Evolutionary conservation across 2,329 filamentous ascomycete species (phyloP).

Genomic region (Calonectria pseudoturangicola): DNA sequence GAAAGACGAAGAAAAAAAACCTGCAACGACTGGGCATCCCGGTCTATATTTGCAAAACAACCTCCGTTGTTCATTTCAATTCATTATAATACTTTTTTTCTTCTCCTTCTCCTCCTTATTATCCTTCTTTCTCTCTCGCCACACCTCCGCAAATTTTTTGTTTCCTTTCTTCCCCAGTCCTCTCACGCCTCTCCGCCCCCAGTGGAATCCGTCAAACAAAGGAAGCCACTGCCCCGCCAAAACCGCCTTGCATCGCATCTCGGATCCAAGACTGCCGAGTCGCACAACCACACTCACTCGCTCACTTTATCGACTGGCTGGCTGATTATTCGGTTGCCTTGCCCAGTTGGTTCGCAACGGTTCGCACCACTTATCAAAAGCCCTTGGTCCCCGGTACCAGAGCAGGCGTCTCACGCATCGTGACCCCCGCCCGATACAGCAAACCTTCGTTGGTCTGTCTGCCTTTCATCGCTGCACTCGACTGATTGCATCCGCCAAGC

Average conservation of each 20-base stretch:
- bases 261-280: conserved; percentile 36
- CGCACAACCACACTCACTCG: conserved; percentile 10
- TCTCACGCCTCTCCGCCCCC: conserved; percentile 28
- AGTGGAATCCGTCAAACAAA: conserved; percentile 35
- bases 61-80: conserved; percentile 5
- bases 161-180: not conserved
- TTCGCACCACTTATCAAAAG: conserved; percentile 24
- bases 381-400: conserved; percentile 15
- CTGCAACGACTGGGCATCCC: conserved; percentile 30
- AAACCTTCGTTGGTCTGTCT: not conserved
- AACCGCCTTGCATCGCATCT: conserved; percentile 25
- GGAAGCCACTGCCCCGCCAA: conserved; percentile 32
- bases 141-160: not conserved
- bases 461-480: conserved; percentile 21
- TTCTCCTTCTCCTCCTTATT: not conserved
- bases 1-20: conserved; percentile 11
- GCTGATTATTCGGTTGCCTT: conserved; percentile 20
- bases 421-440: conserved; percentile 28
- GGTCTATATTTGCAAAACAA: conserved; percentile 12
- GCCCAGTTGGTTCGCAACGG: conserved; percentile 1
- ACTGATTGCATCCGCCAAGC: conserved; percentile 21
- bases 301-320: conserved; percentile 5
- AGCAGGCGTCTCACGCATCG: conserved; percentile 6
- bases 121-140: not conserved
- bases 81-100: not conserved